A percentile compares a stretch with the other conserved stretches of the same genome.
Conservation (phyloP, 805 yeast genomes). For the Tetrapisispora taiwanensis region DNA sequence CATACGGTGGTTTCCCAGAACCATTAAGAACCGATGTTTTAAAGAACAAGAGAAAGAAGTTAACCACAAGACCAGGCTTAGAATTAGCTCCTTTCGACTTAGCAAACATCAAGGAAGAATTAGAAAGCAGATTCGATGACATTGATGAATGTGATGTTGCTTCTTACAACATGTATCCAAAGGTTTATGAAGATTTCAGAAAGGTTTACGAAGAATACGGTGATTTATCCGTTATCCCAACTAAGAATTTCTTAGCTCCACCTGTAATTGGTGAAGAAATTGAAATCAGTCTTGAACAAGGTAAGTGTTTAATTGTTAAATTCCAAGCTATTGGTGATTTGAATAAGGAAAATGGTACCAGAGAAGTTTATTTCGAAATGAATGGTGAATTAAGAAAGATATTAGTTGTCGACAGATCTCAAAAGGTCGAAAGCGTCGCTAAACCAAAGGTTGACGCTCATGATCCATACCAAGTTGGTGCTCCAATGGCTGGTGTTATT, state of each 20-base stretch:
- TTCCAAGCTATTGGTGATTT: constrained; percentile 89
- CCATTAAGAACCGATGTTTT: constrained; percentile 89
- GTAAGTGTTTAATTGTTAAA: constrained; percentile 86
- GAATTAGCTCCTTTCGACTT: constrained; percentile 78
- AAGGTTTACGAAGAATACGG: constrained; percentile 70
- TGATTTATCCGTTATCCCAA: constrained; percentile 89
- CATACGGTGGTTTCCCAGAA: constrained; percentile 99
- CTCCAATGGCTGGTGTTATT: constrained; percentile 99
- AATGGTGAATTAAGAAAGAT: constrained; percentile 98
- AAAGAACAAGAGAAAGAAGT: constrained; percentile 84
- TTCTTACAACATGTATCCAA: constrained; percentile 94
- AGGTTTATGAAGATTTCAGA: constrained; percentile 84
- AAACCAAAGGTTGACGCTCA: constrained; percentile 86
- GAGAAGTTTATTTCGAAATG: constrained; percentile 95
- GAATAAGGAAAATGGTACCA: constrained; percentile 71
- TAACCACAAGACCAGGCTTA: constrained; percentile 86
- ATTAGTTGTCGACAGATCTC: constrained; percentile 77
- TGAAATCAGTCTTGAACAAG: constrained; percentile 82
- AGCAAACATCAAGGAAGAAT: constrained; percentile 57
- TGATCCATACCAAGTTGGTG: constrained; percentile 88
- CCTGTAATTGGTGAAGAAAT: constrained; percentile 84
- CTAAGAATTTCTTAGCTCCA: constrained; percentile 80
- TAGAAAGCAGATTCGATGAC: constrained; percentile 66
- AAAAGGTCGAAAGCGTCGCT: constrained; percentile 73
- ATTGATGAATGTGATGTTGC: constrained; percentile 86